Conservation (phyloP, 352 stramenopile species). For the Pythium oligandrum region DNA sequence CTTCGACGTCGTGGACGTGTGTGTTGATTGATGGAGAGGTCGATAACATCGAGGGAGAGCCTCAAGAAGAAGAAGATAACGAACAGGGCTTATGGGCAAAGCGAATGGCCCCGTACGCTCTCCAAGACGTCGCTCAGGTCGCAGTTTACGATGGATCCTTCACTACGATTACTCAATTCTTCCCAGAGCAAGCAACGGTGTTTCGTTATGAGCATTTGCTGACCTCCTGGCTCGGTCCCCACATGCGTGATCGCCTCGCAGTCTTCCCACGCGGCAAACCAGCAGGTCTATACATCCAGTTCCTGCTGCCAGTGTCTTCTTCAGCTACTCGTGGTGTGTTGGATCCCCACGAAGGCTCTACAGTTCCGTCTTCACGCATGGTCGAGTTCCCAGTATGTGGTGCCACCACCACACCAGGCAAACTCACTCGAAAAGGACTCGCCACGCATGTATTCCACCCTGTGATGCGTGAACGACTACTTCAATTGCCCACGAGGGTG, state of each 20-base stretch:
- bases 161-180: too few relatives aligned
- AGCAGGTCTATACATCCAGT: constrained; percentile 51
- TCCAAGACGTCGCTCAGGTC: constrained; percentile 2
- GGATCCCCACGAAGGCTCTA: too few relatives aligned
- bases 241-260: constrained; percentile 36
- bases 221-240: constrained; percentile 31
- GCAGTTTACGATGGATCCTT: constrained; percentile 8
- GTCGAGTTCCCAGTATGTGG: constrained; percentile 45
- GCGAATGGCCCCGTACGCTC: constrained; percentile 6
- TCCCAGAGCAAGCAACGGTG: constrained; percentile 11
- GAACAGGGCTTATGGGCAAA: constrained; percentile 9
- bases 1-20: constrained; percentile 19
- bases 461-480: constrained; percentile 28
- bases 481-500: constrained; percentile 7
- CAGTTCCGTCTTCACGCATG: constrained; percentile 6
- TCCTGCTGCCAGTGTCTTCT: constrained; percentile 29
- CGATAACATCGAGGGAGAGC: constrained; percentile 39
- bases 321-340: too few relatives aligned
- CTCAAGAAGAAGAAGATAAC: not conserved
- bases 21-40: constrained; percentile 44
- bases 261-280: constrained; percentile 45
- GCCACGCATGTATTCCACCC: constrained; percentile 50
- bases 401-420: constrained; percentile 24
- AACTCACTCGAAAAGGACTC: constrained; percentile 31
- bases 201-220: constrained; percentile 21